Conservation (phyloP, 805 yeast species). For the Yueomyces sinensis region DNA sequence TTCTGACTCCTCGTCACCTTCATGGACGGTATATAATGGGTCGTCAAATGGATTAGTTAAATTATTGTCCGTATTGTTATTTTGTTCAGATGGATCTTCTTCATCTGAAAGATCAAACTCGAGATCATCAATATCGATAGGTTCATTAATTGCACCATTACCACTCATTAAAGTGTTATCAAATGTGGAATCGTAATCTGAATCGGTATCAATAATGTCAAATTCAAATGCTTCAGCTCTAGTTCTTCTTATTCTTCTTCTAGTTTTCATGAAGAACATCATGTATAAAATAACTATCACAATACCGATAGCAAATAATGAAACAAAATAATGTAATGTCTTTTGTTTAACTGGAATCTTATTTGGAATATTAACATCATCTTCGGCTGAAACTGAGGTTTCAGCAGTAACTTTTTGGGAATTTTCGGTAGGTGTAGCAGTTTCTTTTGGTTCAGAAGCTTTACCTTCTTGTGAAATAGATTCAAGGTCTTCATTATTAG, state of each 20-base stretch:
- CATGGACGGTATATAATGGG: not conserved
- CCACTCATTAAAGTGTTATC: slow-evolving; percentile 10
- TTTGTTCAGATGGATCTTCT: slow-evolving; percentile 4
- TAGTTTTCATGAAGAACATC: slow-evolving; percentile 29
- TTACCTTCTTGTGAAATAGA: not conserved
- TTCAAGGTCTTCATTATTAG: not conserved
- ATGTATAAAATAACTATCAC: slow-evolving; percentile 30
- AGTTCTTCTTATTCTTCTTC: slow-evolving; percentile 37
- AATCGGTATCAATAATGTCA: slow-evolving; percentile 61
- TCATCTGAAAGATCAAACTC: slow-evolving; percentile 25
- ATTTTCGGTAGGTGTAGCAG: not conserved
- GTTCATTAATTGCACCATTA: slow-evolving; percentile 4
- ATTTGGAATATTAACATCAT: slow-evolving; percentile 14
- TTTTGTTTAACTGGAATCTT: slow-evolving; percentile 30
- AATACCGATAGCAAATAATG: slow-evolving; percentile 47
- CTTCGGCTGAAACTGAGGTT: slow-evolving; percentile 7
- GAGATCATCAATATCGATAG: slow-evolving; percentile 14
- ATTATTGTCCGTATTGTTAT: not conserved
- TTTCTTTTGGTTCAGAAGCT: not conserved
- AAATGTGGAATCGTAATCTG: slow-evolving; percentile 24
- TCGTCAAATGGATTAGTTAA: not conserved
- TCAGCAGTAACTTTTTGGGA: slow-evolving; percentile 2
- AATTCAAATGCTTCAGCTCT: slow-evolving; percentile 64
- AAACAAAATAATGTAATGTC: slow-evolving; percentile 49
- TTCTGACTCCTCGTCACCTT: not conserved